These are phyloP conservation scores for Ophiostoma ulmi DNA, from an alignment of 2,329 filamentous ascomycete species.

Conservation along the genomic window DNA sequence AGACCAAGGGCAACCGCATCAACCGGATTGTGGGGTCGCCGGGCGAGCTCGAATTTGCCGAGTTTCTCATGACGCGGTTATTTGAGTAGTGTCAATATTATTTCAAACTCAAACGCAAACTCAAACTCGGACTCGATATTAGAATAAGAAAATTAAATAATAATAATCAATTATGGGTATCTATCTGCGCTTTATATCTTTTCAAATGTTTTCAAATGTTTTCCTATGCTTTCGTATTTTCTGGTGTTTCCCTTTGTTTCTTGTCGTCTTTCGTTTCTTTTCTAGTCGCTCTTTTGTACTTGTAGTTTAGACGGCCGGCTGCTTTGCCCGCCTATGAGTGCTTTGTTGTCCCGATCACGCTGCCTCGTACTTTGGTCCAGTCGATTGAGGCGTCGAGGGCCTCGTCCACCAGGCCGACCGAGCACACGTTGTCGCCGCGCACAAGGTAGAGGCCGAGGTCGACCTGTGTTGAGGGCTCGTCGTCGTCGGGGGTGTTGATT, in stretches of 20 bases:
- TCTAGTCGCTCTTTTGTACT: neutral
- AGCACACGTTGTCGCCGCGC: conserved; percentile 87
- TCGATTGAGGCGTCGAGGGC: conserved; percentile 83
- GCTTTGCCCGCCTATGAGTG: conserved; percentile 46
- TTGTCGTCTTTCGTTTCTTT: neutral
- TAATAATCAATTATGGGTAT: conserved; percentile 14
- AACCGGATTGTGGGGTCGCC: conserved; percentile 66
- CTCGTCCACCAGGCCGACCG: conserved; percentile 86
- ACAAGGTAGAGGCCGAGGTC: conserved; percentile 86
- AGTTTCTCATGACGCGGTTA: conserved; percentile 59
- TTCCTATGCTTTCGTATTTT: neutral
- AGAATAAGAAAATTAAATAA: neutral
- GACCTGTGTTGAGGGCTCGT: conserved; percentile 72
- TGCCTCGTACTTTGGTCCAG: conserved; percentile 84
- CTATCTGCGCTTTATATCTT: conserved; percentile 8
- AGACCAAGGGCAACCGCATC: conserved; percentile 71
- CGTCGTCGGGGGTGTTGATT: conserved; percentile 78
- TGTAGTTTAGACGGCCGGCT: too few species aligned
- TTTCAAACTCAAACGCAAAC: too few species aligned
- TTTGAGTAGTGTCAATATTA: conserved; percentile 44
- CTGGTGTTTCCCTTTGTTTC: conserved; percentile 21
- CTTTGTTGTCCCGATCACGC: conserved; percentile 78
- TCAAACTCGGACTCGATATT: neutral
- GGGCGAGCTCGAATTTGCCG: conserved; percentile 61
- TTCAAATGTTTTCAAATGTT: conserved; percentile 1